phyloP scores from a whole-genome alignment of 345 rosid genomes.

The Cardiospermum halicacabum region DNA sequence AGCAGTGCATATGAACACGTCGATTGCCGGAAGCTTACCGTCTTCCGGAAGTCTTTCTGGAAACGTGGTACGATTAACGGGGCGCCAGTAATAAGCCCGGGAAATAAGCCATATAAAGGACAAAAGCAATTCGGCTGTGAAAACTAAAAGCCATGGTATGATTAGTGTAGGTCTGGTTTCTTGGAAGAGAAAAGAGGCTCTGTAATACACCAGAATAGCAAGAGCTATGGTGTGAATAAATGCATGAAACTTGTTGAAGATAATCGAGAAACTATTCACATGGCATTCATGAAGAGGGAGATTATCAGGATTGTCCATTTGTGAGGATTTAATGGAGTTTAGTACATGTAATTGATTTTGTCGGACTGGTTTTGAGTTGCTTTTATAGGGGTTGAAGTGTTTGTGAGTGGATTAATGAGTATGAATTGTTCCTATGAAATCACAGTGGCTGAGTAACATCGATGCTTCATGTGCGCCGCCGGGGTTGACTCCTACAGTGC shows the following conservation, averaged over 20 bases:
- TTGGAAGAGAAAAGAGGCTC: constrained; percentile 27
- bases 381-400: neutral
- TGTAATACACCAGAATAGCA: constrained; percentile 23
- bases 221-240: constrained; percentile 31
- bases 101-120: constrained; percentile 29
- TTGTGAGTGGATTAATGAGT: too few species aligned
- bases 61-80: constrained; percentile 26
- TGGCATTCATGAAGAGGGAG: constrained; percentile 25
- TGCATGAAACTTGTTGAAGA: constrained; percentile 25
- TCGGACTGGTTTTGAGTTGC: neutral
- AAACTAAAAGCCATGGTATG: constrained; percentile 27
- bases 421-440: too few species aligned
- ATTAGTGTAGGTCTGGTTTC: neutral
- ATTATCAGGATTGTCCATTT: neutral
- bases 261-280: constrained; percentile 11
- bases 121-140: constrained; percentile 23
- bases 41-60: constrained; percentile 32
- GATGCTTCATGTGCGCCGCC: too few species aligned
- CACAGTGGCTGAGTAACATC: too few species aligned
- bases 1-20: constrained; percentile 43
- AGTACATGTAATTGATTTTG: too few species aligned
- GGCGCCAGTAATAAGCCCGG: constrained; percentile 29
- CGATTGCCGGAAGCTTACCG: constrained; percentile 32
- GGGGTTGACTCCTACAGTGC: too few species aligned
- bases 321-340: too few species aligned